Evolutionary conservation across 2,329 filamentous ascomycete species (phyloP), one percentile per base, ranked within the genome.

Genomic region (Xylaria sp.): DNA sequence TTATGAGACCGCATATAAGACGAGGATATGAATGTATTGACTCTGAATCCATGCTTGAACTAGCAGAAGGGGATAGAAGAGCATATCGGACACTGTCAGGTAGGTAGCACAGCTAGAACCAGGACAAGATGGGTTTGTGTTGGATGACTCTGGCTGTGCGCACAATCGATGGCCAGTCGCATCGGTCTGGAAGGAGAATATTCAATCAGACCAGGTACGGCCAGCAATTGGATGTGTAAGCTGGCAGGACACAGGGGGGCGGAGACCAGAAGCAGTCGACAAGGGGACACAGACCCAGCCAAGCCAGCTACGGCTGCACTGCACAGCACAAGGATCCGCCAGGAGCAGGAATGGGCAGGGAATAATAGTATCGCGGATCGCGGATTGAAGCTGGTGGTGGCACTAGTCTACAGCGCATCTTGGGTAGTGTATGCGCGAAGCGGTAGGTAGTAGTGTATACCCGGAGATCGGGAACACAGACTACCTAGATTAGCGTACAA

Each of bases 21-120:
- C 42, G 54, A 53, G 60, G 44, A 62, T 40, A 66, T 61, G 54
- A 37, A 65, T 66, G 42, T 37, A 53, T 54, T 42, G 29, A 35
- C 60, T 47, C 32, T 44, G 55, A 25, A 57, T 60, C 60, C 67
- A 66, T 69, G 53, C 42, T 60, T 57, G 60, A 42, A 35, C 32
- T 40, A 13, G 55, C 32, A 48, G 25, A 64, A n/a, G 27, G 58
- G 35, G 42, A n/a, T 57, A 9, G 32, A 3, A 60, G 44, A 48
- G 27, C 16, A 59, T 58, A 54, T 66, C 37, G 47, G 47, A 25
- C 21, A 50, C 25, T 12, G 35, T 53, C 13, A 58, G 8, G 21
- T 29, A 65, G 9, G 54, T 32, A 51, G 62, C 16, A 57, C n/a
- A 13, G n/a, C 16, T 44, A 18, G 58, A 57, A 47, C 42, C 51